Evolutionary conservation across 164 flowering plant species (phyloP), one percentile per base, ranked within the genome.

Genomic region (Warburgia ugandensis): DNA sequence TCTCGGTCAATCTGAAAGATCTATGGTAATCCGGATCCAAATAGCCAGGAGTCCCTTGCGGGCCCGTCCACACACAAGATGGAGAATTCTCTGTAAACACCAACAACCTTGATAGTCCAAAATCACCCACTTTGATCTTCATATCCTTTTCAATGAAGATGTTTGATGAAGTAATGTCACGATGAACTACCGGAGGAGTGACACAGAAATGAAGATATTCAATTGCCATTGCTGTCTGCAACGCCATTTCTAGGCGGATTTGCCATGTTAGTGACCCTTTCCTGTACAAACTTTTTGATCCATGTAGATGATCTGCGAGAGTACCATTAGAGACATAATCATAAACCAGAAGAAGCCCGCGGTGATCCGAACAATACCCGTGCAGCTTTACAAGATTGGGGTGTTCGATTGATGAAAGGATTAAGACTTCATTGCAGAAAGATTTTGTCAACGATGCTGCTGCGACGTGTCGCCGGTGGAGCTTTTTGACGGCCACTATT

Each of bases 41-140:
- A 35, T 91, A 91, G 0, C 97, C 97, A 21, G 97, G 97, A 5
- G 97, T 91, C 13, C 97, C 97, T 51, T 91, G 97, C n/a, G 97
- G 97, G 7, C 97, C 97, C 3, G 97, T 91, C 71, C 89, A 86
- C 3, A 86, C 82, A 29, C 72, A 58, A 5, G 56, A 23, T n/a
- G 50, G 29, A 17, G 79, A 41, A 26, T 72, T 48, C 6, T 70
- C 80, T 0, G 79, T 45, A 44, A 66, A 66, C 2, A 65, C 60
- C 26, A 90, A 45, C 2, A 90, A 71, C 68, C 96, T 62, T 0
- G 95, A 83, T 4, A 92, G 68, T 56, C 98, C 98, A 50, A 92
- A 92, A 52, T 92, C 98, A 0, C 96, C 96, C 0, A 92, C 73
- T 44, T 77, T 84, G 55, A 81, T 70, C 35, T 74, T 69, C 94